These are phyloP conservation scores for Chrysoporthe deuterocubensis DNA, from an alignment of 2,329 filamentous ascomycete genomes.

Conservation along the genomic window DNA sequence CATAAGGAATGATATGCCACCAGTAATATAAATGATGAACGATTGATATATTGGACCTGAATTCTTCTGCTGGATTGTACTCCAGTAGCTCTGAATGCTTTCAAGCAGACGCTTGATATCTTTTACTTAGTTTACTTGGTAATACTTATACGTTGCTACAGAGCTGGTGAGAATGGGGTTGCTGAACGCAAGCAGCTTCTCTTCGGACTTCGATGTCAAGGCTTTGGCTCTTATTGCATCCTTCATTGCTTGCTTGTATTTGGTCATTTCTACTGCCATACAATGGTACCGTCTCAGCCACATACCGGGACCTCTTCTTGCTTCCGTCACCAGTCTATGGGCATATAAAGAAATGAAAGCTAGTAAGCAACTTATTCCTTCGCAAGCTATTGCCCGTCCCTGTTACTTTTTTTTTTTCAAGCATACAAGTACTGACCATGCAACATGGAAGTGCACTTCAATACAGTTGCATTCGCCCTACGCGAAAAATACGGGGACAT, in stretches of 20 bases:
- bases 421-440: not conserved
- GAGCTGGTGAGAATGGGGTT: not conserved
- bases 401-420: not conserved
- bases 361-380: not conserved
- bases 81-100: not conserved
- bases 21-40: no score
- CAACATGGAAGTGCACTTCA: conserved; percentile 11
- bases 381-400: not conserved
- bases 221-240: not conserved
- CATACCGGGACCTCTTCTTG: conserved; percentile 34
- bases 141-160: not conserved
- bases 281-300: conserved; percentile 35
- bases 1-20: not conserved
- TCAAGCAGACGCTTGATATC: not conserved
- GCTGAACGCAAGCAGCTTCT: not conserved
- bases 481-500: conserved; percentile 36
- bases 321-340: conserved; percentile 37
- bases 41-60: not conserved
- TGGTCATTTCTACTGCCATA: not conserved
- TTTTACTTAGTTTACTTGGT: not conserved
- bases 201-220: not conserved
- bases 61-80: no score
- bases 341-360: not conserved
- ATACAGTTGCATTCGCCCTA: conserved; percentile 31
- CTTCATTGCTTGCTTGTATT: not conserved